These are phyloP conservation scores for Zasmidium angulare DNA, from an alignment of 2,329 filamentous ascomycete genomes.

Conservation along the genomic window DNA sequence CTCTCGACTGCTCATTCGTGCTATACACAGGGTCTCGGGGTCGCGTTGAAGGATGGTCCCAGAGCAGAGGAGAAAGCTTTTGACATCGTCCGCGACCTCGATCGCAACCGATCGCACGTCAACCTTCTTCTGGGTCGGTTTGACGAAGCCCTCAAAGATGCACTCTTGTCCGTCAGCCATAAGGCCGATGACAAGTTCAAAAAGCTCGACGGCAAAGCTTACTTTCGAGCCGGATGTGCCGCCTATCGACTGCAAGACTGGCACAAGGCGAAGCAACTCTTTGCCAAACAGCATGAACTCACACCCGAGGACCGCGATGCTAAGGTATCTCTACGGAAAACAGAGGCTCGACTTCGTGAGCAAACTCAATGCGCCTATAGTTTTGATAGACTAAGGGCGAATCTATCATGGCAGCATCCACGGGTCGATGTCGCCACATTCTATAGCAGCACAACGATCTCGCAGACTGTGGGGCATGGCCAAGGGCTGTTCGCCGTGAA, in stretches of 20 bases:
- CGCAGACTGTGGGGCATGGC: constrained; percentile 34
- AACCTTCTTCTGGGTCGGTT: constrained; percentile 13
- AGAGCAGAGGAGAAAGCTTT: background rate
- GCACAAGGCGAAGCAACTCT: constrained; percentile 9
- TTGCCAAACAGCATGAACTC: constrained; percentile 12
- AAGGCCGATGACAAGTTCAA: constrained; percentile 9
- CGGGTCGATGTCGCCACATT: constrained; percentile 24
- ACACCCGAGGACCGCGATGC: constrained; percentile 17
- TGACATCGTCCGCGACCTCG: constrained; percentile 8
- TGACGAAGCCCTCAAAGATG: constrained; percentile 15
- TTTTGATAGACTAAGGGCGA: constrained; percentile 11
- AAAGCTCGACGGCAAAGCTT: constrained; percentile 22
- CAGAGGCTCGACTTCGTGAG: constrained; percentile 21
- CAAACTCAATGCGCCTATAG: constrained; percentile 20
- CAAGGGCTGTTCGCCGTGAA: constrained; percentile 45
- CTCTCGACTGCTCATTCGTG: constrained; percentile 18
- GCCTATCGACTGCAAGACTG: constrained; percentile 25
- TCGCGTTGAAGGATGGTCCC: background rate
- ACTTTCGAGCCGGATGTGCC: constrained; percentile 27
- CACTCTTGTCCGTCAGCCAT: constrained; percentile 8
- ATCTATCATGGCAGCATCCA: background rate
- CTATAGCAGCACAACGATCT: constrained; percentile 6
- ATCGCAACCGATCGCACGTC: constrained; percentile 17
- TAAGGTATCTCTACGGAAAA: constrained; percentile 9
- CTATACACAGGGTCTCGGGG: constrained; percentile 25